Evolutionary conservation across 768 basidiomycete genomes (phyloP), one percentile per base, ranked within the genome.

Genomic region (Mycena olivaceomarginata): DNA sequence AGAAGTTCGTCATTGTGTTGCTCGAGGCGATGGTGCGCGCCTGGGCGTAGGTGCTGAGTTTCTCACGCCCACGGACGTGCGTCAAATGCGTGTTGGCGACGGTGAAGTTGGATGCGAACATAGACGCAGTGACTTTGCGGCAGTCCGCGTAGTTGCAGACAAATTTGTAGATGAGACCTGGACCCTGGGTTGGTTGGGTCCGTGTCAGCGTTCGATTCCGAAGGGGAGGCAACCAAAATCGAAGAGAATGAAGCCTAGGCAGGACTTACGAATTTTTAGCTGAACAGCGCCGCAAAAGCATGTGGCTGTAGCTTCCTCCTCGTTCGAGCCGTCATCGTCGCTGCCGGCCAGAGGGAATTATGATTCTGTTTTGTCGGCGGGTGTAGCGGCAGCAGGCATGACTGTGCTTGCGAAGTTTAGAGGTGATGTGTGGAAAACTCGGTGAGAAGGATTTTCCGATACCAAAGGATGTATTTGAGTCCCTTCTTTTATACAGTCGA

Each of bases 81-180:
- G 31, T 31, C 31, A 31, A 31, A 31, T 31, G 31, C 31, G 31
- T 31, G 31, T 31, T 31, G 31, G 31, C 31, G 31, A 31, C 31
- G 31, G 31, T 31, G 31, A 31, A 31, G 31, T 31, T 31, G 31
- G 31, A 31, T 3, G 31, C 31, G 31, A 31, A 31, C 31, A 31
- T 31, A 31, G 31, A 31, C 31, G 31, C 31, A 3, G 31, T 31
- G 31, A 31, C 31, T 31, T 31, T 31, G 31, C 31, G 31, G 31
- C 31, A 31, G 31, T 77, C 75, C 3, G 56, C 8, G 65, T 70
- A 77, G 70, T 77, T 40, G 70, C 75, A 77, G 57, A 77, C n/a
- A 45, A 77, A 77, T 4, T 53, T 57, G 22, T 57, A 25, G 39
- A 77, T 20, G 45, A 77, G 40, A 41, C 70, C 70, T 15, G 74